Evolutionary conservation across 768 basidiomycete species (phyloP), one percentile per base, ranked within the genome.

Genomic region (Daedaleopsis nitida): DNA sequence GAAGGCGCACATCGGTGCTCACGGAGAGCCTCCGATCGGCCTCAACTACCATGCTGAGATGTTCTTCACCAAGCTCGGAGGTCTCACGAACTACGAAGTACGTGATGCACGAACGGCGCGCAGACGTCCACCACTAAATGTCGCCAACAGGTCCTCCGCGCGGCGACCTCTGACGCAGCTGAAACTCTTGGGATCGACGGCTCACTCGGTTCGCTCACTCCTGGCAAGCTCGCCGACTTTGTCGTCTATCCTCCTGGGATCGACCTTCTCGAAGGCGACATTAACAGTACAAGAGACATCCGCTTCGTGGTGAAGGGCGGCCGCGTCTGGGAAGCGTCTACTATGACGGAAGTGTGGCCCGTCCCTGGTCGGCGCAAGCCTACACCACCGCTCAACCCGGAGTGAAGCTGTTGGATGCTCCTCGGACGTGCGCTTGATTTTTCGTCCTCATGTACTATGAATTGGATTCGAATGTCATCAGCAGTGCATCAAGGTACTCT

Each of bases 31-130:
- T 2, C 89, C 89, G 0, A 71, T 89, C 12, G 89, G 89, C 0
- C 68, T 86, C n/a, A 88, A 88, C 74, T 92, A 91, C 65, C 89
- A 91, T 60, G 82, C 84, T 19, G 89, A 91, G 67, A 87, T 91
- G 84, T 79, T 76, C 54, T 89, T 88, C 69, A 77, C 86, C 24
- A 75, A 77, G 49, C 75, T 77, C 14, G 89, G 89, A 21, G 89
- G 89, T 3, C 72, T 91, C 64, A 84, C 74, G 27, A 88, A 87
- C 66, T 91, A 89, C 66, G 86, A 91, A 80, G 89, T 87, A 35
- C 8, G 68, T 47, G 21, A 44, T 11, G 16, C 24, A 19, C 42
- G 4, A 17, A 45, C 34, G 8, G 51, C n/a, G 0, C 60, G 13
- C 45, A 50, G 38, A 19, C 49, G n/a, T 52, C 21, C 44, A 4